These are phyloP conservation scores for Vaccinium darrowii DNA, from an alignment of 148 eudicot genomes.

Conservation along the genomic window DNA sequence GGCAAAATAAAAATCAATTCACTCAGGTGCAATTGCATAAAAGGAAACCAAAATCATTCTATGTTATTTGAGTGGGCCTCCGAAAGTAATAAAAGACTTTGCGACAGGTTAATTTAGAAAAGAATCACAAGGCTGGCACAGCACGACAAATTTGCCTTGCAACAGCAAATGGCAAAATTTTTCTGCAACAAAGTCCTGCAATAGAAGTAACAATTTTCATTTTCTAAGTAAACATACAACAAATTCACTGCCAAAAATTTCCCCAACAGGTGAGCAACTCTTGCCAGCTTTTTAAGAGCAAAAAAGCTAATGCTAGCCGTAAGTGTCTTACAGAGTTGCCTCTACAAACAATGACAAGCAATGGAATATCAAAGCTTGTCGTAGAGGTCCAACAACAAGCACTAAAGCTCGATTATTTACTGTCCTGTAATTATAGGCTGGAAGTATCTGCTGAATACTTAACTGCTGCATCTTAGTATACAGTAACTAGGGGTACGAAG, in stretches of 20 bases:
- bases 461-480: not conserved
- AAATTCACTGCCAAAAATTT: not conserved
- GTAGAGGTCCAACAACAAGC: not conserved
- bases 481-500: not conserved
- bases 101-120: not conserved
- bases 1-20: not conserved
- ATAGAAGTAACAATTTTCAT: not conserved
- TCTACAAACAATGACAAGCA: not conserved
- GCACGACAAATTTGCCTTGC: not conserved
- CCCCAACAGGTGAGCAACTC: not conserved
- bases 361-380: too few relatives aligned
- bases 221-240: not conserved
- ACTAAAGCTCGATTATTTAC: not conserved
- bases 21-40: not conserved
- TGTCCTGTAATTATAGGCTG: not conserved
- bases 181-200: not conserved
- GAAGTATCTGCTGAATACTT: not conserved
- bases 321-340: not conserved
- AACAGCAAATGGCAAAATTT: not conserved
- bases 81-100: not conserved
- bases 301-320: not conserved
- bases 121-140: slow-evolving; percentile 2
- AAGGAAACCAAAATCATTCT: not conserved
- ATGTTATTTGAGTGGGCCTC: not conserved
- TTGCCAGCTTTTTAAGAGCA: not conserved